A percentile compares a stretch with the other conserved stretches of the same genome.
Evolutionary conservation across 1,139 yeast species (phyloP).

Genomic region (Debaryomycetaceae sp.): DNA sequence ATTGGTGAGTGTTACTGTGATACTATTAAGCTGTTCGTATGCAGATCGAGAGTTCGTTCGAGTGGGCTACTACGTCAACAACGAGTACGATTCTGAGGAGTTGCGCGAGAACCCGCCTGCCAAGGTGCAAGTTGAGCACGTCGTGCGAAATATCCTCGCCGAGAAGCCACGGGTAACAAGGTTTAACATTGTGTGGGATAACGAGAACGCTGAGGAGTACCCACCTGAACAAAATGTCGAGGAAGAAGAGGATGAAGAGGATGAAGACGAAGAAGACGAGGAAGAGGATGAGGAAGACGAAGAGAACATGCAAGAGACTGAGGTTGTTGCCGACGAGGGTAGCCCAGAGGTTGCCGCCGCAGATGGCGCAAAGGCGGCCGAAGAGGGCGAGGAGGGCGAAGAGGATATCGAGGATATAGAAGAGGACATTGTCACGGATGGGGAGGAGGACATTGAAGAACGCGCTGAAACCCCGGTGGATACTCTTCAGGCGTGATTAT

Average conservation of each 20-base stretch:
- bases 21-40: slow-evolving; percentile 85
- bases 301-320: slow-evolving; percentile 50
- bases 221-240: slow-evolving; percentile 55
- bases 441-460: slow-evolving; percentile 12
- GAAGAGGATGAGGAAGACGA: slow-evolving; percentile 54
- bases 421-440: slow-evolving; percentile 10
- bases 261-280: slow-evolving; percentile 55
- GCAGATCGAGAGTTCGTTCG: slow-evolving; percentile 92
- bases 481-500: slow-evolving; percentile 8
- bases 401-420: slow-evolving; percentile 12
- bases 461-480: slow-evolving; percentile 16
- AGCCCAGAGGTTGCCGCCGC: slow-evolving; percentile 38
- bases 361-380: slow-evolving; percentile 11
- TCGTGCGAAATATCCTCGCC: slow-evolving; percentile 88
- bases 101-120: slow-evolving; percentile 90
- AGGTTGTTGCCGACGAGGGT: slow-evolving; percentile 29
- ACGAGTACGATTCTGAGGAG: slow-evolving; percentile 92
- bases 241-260: slow-evolving; percentile 52
- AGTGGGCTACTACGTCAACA: slow-evolving; percentile 95
- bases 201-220: slow-evolving; percentile 60
- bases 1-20: slow-evolving; percentile 90
- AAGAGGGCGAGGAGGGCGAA: slow-evolving; percentile 9
- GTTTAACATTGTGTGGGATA: slow-evolving; percentile 94
- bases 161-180: slow-evolving; percentile 97
- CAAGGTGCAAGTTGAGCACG: slow-evolving; percentile 91